Evolutionary conservation across 306 rosid species (phyloP), one percentile per base, ranked within the genome.

Genomic region (Malus orientalis): DNA sequence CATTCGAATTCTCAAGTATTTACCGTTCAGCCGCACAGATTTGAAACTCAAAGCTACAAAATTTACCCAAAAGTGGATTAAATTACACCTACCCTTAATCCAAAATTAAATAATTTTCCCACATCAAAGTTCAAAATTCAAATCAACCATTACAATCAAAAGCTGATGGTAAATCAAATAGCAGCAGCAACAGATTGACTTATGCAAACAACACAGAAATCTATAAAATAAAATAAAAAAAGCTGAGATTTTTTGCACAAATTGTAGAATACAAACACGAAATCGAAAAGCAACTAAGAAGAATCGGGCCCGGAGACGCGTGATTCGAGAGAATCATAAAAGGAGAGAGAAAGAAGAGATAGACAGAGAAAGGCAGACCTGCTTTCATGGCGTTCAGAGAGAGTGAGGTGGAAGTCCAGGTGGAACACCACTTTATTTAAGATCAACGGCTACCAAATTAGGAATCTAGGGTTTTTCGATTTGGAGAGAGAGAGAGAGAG

Each of bases 371-470:
- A 59, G 77, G 58, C 67, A 63, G 75, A 92, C 97, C 93, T 87
- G 89, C 57, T 83, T 76, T 80, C 79, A 82, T 82, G 89, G 88
- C 87, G 88, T 65, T 36, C 64, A 65, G 86, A 51, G 67, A 74
- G 74, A 80, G 81, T 87, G 93, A 89, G 89, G 89, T 88, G 91
- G 87, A 90, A 85, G 87, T 88, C 96, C 96, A 92, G 89, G 76
- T 84, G 86, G 95, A 85, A 84, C 81, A 65, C 36, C 59, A 73
- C 65, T 78, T 61, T 59, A 51, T 75, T 66, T 44, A 32, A 60
- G 61, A 85, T 81, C 80, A 82, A 80, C 84, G 88, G 85, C 78
- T 63, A 59, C 74, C 75, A 82, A 64, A 62, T 62, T 62, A 38
- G 49, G 70, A 64, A 32, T 64, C 54, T 11, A 71, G 77, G 80